Percentiles rank a stretch among this genome's conserved stretches.
Conservation (phyloP, 768 basidiomycete species). For the Tubosaeta sp. region DNA sequence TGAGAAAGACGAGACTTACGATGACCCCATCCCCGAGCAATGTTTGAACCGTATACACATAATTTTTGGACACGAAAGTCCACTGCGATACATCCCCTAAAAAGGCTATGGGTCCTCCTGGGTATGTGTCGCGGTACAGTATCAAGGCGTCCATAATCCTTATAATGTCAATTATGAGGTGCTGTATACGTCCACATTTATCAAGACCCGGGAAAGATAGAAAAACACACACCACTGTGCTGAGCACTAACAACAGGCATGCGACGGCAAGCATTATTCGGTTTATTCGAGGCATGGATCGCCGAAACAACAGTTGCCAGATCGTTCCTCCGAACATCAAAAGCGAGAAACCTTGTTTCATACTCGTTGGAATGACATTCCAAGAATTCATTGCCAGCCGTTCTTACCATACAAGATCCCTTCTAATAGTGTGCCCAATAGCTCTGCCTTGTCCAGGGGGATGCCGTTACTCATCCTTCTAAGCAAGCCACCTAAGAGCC, state of each 20-base stretch:
- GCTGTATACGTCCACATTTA: constrained; percentile 1
- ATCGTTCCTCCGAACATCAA: constrained; percentile 29
- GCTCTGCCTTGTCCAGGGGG: constrained; percentile 4
- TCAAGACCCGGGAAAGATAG: background rate
- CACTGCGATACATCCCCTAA: constrained; percentile 20
- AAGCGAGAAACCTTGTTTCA: constrained; percentile 25
- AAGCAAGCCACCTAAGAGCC: background rate
- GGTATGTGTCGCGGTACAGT: constrained; percentile 12
- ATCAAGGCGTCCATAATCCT: constrained; percentile 21
- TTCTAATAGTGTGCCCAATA: constrained; percentile 1
- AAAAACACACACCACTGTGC: constrained; percentile 17
- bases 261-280: constrained; percentile 14
- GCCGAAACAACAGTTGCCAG: constrained; percentile 14
- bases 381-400: background rate
- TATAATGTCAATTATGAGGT: constrained; percentile 15
- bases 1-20: constrained; percentile 7
- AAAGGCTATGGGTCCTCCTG: constrained; percentile 21
- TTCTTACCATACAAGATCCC: constrained; percentile 3
- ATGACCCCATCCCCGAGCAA: constrained; percentile 24
- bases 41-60: constrained; percentile 14
- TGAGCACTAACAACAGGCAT: constrained; percentile 18
- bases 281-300: constrained; percentile 6
- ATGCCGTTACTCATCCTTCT: background rate
- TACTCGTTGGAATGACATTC: background rate
- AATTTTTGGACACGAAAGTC: constrained; percentile 25